Base-by-base conservation (phyloP, 2,329 filamentous ascomycete genomes). In the Aspergillus fumigatus region DNA sequence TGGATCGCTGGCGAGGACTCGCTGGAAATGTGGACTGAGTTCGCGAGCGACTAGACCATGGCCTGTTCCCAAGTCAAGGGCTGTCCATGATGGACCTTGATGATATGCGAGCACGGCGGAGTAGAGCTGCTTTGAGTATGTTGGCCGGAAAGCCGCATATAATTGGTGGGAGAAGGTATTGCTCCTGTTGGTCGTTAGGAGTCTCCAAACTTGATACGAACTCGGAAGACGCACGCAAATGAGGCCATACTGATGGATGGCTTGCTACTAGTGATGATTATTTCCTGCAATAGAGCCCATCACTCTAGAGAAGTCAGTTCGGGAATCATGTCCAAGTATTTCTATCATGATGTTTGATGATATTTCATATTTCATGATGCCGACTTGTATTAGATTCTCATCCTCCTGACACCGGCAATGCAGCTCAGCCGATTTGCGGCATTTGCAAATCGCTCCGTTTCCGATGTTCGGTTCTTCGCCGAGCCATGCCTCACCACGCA, bases 1-100 rank as follows among this genome's bases (percentile, higher is more conserved):
- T 23, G 57, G 59, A 47, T 61, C 59, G 41, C 56, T 51, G 21
- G 40, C 54, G 21, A 48, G 35, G n/a, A 56, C 35, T 2, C 43
- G 14, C 10, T 23, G 9, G 29, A 56, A 53, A 11, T 14, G 29
- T 17, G 27, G 5, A 19, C 50, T 50, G 25, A 53, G 25, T 11
- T 41, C 45, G 41, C 54, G 54, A 25, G 54, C 54, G 21, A 56
- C 54, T 3, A 53, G n/a, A 14, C 50, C 54, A 50, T 56, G 54
- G 17, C 50, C 54, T 19, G 54, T 56, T 8, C 54, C 54, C 19
- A 56, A 25, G 51, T 56, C 54, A 4, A 56, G 40, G 14, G 51
- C 50, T 9, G 48, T 26, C 8, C 35, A 17, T 26, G 19, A 43
- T 8, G 40, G 23, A 3, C 50, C 54, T n/a, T 17, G 27, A 26